Conservation (phyloP, 1,284 basidiomycete species). For the Paramarasmius palmivorus region DNA sequence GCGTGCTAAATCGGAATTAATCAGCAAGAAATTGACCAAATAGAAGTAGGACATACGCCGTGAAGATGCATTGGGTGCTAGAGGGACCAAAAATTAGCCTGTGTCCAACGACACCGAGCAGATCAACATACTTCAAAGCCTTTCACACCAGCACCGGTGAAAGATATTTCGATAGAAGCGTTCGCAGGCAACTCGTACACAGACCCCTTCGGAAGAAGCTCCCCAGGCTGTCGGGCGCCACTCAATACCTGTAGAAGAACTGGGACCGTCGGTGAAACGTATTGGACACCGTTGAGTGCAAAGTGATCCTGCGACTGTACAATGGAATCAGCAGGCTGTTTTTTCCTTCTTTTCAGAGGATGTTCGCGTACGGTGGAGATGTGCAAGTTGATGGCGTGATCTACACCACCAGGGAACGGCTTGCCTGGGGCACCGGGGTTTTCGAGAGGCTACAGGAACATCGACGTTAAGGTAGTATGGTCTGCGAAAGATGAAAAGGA, state of each 20-base stretch:
- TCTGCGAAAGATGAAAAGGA: not conserved
- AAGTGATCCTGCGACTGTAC: not conserved
- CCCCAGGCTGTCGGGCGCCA: slow-evolving; percentile 18
- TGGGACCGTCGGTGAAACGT: slow-evolving; percentile 26
- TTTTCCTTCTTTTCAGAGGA: slow-evolving; percentile 12
- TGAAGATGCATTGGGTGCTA: slow-evolving; percentile 33
- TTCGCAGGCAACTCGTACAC: slow-evolving; percentile 24
- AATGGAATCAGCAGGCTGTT: not conserved
- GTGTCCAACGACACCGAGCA: not conserved
- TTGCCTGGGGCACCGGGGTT: slow-evolving; percentile 26
- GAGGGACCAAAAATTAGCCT: not conserved
- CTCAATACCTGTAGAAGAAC: slow-evolving; percentile 29
- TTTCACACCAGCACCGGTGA: slow-evolving; percentile 16
- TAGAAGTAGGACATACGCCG: slow-evolving; percentile 20
- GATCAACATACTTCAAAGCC: slow-evolving; percentile 14
- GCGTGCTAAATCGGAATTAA: no score
- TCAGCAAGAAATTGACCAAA: no score
- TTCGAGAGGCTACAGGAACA: slow-evolving; percentile 18
- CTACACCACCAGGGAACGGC: slow-evolving; percentile 25
- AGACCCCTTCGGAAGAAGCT: slow-evolving; percentile 21
- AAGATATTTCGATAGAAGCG: slow-evolving; percentile 22
- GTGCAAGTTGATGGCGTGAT: slow-evolving; percentile 24
- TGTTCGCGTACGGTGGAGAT: slow-evolving; percentile 15
- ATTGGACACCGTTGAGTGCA: slow-evolving; percentile 19
- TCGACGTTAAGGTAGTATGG: not conserved